These are phyloP conservation scores for Spathaspora arborariae DNA, from an alignment of 805 yeast species.

Conservation along the genomic window DNA sequence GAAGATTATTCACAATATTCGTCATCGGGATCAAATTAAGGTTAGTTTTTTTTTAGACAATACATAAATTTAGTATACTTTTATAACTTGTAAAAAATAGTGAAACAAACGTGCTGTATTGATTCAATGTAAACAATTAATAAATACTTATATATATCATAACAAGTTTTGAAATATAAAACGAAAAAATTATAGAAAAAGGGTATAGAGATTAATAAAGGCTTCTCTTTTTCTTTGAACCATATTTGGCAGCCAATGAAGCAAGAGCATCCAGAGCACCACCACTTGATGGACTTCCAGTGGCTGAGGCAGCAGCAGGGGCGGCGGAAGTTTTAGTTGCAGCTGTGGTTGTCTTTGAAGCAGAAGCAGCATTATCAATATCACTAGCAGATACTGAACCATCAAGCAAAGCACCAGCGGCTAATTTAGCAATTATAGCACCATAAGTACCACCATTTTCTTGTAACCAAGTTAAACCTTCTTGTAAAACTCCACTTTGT, in stretches of 20 bases:
- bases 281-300: too few species aligned
- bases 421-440: slow-evolving; percentile 21
- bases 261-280: slow-evolving; percentile 9
- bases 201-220: neutral
- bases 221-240: slow-evolving; percentile 4
- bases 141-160: neutral
- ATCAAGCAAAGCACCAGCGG: slow-evolving; percentile 20
- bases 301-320: slow-evolving; percentile 8
- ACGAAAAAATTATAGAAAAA: neutral
- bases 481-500: slow-evolving; percentile 29
- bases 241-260: slow-evolving; percentile 8
- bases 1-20: slow-evolving; percentile 24
- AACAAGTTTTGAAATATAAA: neutral
- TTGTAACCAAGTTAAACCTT: slow-evolving; percentile 20
- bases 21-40: slow-evolving; percentile 7
- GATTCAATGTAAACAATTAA: neutral
- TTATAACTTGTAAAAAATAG: neutral
- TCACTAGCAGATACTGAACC: slow-evolving; percentile 26
- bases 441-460: slow-evolving; percentile 21
- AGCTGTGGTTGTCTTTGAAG: slow-evolving; percentile 11
- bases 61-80: neutral
- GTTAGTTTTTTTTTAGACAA: neutral
- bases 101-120: too few species aligned
- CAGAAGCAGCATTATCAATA: slow-evolving; percentile 18
- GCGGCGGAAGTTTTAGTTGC: slow-evolving; percentile 18